Base-by-base conservation (phyloP, 2,329 filamentous ascomycete genomes). In the Exophiala spinifera region DNA sequence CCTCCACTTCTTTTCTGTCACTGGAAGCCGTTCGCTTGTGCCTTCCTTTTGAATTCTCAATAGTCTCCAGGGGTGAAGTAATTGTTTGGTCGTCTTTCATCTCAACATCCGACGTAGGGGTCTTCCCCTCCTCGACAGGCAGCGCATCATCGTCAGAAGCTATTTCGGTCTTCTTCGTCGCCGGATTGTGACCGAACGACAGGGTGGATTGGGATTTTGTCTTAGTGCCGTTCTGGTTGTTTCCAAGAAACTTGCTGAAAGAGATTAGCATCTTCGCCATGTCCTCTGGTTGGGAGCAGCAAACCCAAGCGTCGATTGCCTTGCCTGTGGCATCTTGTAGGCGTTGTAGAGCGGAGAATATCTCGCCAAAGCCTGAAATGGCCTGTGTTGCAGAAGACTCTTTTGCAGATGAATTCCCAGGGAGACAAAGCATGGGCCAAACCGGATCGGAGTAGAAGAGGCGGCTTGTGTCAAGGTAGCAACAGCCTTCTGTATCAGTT, bases 281-380 rank as follows among this genome's bases (percentile, higher is more conserved):
- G 56, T 71, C 76, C 72, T 83, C 91, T 88, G 85, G 82, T 71
- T 92, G 75, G 64, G 8, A 19, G 20, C 85, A 89, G 92, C 90
- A 75, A 94, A 95, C 91, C 89, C 89, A 71, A 95, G 75, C 57
- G 88, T 95, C 66, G 88, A 84, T 75, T 95, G 90, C 70, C 89
- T 91, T 46, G 63, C 65, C 51, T 56, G 57, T 11, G 63, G 60
- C 63, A 64, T 64, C 14, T 20, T 60, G 31, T 10, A 8, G 25
- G 10, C 8, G 5, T 17, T 15, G 3, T 21, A 20, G 3, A 33
- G 40, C 36, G 44, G 19, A 15, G 49, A 37, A 37, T 8, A 5
- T 23, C 20, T 10, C n/a, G 44, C 17, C 19, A 20, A 39, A n/a
- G 20, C 28, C 13, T 15, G 25, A 36, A 20, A 23, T 14, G 20